Base-by-base conservation (phyloP, 345 rosid genomes). In the Limnanthes douglasii region DNA sequence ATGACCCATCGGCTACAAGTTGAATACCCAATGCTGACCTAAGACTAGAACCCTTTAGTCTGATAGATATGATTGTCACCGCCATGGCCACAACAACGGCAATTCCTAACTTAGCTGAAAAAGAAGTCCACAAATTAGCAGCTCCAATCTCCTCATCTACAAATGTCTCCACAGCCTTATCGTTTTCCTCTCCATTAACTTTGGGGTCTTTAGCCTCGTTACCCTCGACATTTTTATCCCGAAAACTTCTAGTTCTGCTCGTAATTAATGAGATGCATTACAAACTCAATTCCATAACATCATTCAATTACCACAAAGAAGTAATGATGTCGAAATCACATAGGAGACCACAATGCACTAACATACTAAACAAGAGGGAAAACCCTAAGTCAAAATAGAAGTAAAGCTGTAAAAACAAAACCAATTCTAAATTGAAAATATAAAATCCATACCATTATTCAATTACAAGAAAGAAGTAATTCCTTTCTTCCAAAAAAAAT, bases 1-100 rank as follows among this genome's bases (percentile, higher is more conserved):
- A 43, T 20, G 93, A 65, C 50, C 48, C 58, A 44, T 70, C 65
- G 30, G 64, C 51, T 37, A 70, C 32, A 34, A 38, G 59, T 43
- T 72, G 72, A 50, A 86, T 56, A 21, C 68, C 83, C 26, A 69
- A 22, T 5, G 66, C 50, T 37, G 81, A 57, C 34, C 72, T 77
- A 46, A 39, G 24, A 54, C 59, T 41, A 43, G 60, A 27, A 26
- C 52, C 35, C 31, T 56, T 74, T 15, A 61, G 36, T 40, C 38
- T 48, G 41, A 64, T 21, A 23, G 76, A 69, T 24, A 60, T 13
- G 16, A 62, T 18, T 19, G 92, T 72, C 37, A 75, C 12, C 6
- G 61, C 39, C 18, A 55, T 54, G 42, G 94, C 94, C 29, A 81
- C 23, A 0, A 69, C 84, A 50, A 81, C 18, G 14, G 53, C 80